Evolutionary conservation across 495 filamentous ascomycete genomes (phyloP), one percentile per base, ranked within the genome.

Genomic region (Acidomyces sp.): DNA sequence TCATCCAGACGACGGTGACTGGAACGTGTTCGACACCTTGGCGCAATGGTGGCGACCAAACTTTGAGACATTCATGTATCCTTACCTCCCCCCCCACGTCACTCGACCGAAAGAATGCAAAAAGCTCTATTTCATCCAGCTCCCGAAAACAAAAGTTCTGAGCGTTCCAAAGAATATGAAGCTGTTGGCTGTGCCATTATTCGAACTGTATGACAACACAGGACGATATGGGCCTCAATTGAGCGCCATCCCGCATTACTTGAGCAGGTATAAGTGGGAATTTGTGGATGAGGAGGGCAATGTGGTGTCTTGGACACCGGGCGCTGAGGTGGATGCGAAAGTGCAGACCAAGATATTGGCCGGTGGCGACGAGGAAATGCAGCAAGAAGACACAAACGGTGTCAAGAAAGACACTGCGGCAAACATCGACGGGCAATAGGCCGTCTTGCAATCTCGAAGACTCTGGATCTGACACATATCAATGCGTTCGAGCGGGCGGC

Each of bases 91-190:
- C 5, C 82, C 85, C 13, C 90, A 97, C 60, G 82, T 93, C 42
- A 93, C 90, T 6, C 71, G 92, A 29, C 90, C 90, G 13, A 97
- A 95, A 68, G 90, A 97, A 70, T 94, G 87, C 68, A 97, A 97
- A 70, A 97, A 97, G 72, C 68, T 95, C 34, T 97, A 95, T 59
- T 83, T 96, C 40, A 93, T 97, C 36, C 82, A 93, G 61, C 63
- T 97, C 15, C 90, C 90, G 0, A 72, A 82, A 58, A 85, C 80
- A 45, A 96, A 94, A 67, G 81, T 96, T n/a, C 74, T 97, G 31
- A 85, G 78, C 52, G 92, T 96, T 13, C 90, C 90, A 1, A 97
- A 97, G 70, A 97, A 97, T 65, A 96, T 97, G 90, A 97, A 97
- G 59, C 73, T 97, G 5, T 76, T 97, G 18, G 90, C 90, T 9